phyloP scores from a whole-genome alignment of 129 eudicot species.

The Lonicera japonica region DNA sequence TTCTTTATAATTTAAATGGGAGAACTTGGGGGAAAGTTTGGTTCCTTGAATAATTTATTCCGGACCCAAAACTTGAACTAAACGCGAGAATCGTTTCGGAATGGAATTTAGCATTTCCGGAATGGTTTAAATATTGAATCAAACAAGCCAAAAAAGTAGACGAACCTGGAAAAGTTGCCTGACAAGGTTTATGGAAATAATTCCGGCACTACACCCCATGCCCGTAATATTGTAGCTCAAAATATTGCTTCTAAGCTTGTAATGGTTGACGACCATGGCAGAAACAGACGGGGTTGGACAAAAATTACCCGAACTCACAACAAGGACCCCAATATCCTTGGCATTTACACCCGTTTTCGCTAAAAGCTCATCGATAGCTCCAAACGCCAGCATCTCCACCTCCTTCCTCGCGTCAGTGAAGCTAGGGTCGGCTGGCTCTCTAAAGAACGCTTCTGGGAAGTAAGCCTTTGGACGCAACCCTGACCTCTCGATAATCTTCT shows the following conservation, averaged over 20 bases:
- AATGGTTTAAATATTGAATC: no score
- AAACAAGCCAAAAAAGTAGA: no score
- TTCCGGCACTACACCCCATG: slow-evolving; percentile 22
- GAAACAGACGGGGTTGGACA: slow-evolving; percentile 20
- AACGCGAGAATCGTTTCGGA: no score
- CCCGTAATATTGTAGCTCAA: slow-evolving; percentile 10
- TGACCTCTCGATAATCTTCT: slow-evolving; percentile 28
- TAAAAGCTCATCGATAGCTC: slow-evolving; percentile 17
- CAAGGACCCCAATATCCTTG: slow-evolving; percentile 19
- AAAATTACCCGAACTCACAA: slow-evolving; percentile 17
- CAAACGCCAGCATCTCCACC: slow-evolving; percentile 19
- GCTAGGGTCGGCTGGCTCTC: slow-evolving; percentile 10
- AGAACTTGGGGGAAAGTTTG: no score
- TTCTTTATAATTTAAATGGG: no score
- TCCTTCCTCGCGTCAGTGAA: slow-evolving; percentile 12
- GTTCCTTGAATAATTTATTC: no score
- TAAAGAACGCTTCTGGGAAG: background rate
- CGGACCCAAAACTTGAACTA: no score
- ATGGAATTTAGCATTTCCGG: no score
- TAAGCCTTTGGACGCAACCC: slow-evolving; percentile 25
- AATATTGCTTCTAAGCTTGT: slow-evolving; percentile 18
- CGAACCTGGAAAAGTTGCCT: slow-evolving; percentile 17
- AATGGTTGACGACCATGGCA: slow-evolving; percentile 18
- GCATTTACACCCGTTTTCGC: slow-evolving; percentile 12
- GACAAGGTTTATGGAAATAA: slow-evolving; percentile 18